These are phyloP conservation scores for Ophiostoma sp. DNA, from an alignment of 2,329 filamentous ascomycete species.

Conservation along the genomic window DNA sequence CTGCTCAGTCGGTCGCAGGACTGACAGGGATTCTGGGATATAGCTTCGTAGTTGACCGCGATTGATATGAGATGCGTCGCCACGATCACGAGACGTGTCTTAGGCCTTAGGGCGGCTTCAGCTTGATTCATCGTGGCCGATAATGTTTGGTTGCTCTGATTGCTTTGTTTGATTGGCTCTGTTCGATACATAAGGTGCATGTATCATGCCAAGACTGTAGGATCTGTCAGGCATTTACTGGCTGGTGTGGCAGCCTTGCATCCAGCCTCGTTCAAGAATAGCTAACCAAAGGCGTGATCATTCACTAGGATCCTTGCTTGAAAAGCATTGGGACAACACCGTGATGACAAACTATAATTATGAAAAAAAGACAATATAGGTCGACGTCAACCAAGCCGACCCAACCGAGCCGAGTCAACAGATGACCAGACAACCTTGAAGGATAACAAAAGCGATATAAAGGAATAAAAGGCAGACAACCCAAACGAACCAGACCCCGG, in stretches of 20 bases:
- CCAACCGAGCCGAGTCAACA: slow-evolving; percentile 14
- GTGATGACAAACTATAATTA: not conserved
- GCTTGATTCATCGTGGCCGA: not conserved
- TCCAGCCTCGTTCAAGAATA: too few relatives aligned
- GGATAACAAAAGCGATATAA: not conserved
- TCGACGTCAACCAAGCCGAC: slow-evolving; percentile 13
- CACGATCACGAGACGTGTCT: not conserved
- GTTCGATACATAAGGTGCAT: not conserved
- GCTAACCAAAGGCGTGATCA: too few relatives aligned
- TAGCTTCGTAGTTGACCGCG: not conserved
- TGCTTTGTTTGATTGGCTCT: too few relatives aligned
- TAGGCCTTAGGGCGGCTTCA: not conserved
- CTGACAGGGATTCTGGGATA: not conserved
- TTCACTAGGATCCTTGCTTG: too few relatives aligned
- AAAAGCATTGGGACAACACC: not conserved
- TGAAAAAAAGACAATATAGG: not conserved
- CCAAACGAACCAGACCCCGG: not conserved
- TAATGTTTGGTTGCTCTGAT: not conserved
- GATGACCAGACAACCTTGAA: not conserved
- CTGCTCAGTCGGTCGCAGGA: not conserved
- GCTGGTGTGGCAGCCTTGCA: too few relatives aligned
- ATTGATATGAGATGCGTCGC: not conserved
- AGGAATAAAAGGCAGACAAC: not conserved
- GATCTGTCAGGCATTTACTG: too few relatives aligned
- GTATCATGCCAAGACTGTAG: too few relatives aligned